A percentile compares a stretch with the other conserved stretches of the same genome.
phyloP scores from a whole-genome alignment of 192 early-diverging fungal species.

The Piromyces sp. region DNA sequence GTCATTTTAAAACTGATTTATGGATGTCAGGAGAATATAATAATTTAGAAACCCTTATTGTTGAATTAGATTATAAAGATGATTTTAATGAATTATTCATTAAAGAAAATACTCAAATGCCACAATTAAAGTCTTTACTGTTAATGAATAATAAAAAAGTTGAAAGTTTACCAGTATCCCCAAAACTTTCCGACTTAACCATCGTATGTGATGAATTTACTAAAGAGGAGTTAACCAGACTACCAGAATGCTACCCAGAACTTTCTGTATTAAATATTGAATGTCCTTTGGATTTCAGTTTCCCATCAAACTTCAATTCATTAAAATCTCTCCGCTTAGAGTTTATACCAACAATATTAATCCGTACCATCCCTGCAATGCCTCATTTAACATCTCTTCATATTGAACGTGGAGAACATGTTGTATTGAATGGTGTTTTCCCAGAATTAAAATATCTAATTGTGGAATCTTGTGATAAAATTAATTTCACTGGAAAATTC shows the following conservation, averaged over 20 bases:
- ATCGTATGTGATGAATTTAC: not conserved
- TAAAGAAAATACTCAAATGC: not conserved
- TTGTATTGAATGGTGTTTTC: not conserved
- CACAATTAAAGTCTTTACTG: not conserved
- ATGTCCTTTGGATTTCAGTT: not conserved
- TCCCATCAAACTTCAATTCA: not conserved
- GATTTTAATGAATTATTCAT: not conserved
- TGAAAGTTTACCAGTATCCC: not conserved
- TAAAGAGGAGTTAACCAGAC: not conserved
- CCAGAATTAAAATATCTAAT: not conserved
- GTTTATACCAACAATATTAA: not conserved
- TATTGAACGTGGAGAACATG: not conserved
- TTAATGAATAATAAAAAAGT: not conserved
- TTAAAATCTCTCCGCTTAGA: not conserved
- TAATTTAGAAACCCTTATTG: too few relatives aligned
- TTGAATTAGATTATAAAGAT: not conserved
- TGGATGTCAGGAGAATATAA: too few relatives aligned
- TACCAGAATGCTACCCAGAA: not conserved
- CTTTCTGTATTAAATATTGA: not conserved
- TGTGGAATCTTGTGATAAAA: not conserved
- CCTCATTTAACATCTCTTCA: not conserved
- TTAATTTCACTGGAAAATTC: not conserved
- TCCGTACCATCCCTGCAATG: not conserved
- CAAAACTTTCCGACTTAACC: not conserved
- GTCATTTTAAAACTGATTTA: too few relatives aligned